Base-by-base conservation (phyloP, 805 yeast genomes). In the Ascoidea asiatica region DNA sequence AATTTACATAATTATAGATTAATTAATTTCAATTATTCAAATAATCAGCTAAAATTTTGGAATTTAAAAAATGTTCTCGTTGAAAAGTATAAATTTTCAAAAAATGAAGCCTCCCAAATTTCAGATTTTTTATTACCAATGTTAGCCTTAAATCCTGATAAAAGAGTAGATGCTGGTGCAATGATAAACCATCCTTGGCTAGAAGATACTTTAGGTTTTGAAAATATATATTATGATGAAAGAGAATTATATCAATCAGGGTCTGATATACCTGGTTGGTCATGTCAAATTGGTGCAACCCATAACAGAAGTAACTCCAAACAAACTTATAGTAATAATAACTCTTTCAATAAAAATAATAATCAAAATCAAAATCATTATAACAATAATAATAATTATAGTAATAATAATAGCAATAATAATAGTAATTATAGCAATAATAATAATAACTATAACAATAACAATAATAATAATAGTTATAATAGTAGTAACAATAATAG, bases 81-180 rank as follows among this genome's bases (percentile, higher is more conserved):
- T 43, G 96, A 92, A 55, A 92, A 92, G 63, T 92, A 92, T 62
- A 82, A 81, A 51, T 78, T 82, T 57, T 60, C 75, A 23, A 73
- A 71, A 20, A 65, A 66, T 11, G 92, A 84, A 45, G 87, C 96
- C 3, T 67, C 71, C 38, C 81, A 77, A 45, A 72, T 92, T 39
- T 63, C 89, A 6, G 86, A 79, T 52, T 88, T 92, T 55, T 63
- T 92, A 49, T 59, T 73, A 40, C 96, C 97, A 6, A 86, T 92
- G 95, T 67, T 92, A 40, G 59, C 70, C 19, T 61, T 86, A 19
- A 85, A 81, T 58, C 97, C 98, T 1, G 79, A 74, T 47, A 60
- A 64, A 44, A 70, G 99, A 51, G 90, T 90, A 13, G 98, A 92
- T 64, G 97, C 97, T 1, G 98, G 97, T 18, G 96, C 96, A 3